These are phyloP conservation scores for Quercus lobata DNA, from an alignment of 331 rosid species.

Conservation along the genomic window DNA sequence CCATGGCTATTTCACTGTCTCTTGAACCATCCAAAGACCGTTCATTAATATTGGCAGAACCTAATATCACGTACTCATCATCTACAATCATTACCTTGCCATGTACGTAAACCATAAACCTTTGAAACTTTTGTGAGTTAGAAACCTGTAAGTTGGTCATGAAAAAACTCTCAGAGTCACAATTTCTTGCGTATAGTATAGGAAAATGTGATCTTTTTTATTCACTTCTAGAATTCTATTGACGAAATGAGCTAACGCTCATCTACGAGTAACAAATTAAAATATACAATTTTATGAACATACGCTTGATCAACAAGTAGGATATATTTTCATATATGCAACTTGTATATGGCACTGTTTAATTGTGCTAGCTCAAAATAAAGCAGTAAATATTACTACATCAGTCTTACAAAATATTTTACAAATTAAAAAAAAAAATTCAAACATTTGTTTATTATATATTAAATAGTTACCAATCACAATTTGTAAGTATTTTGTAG, in stretches of 20 bases:
- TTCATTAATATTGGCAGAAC: constrained; percentile 84
- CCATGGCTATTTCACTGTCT: constrained; percentile 94
- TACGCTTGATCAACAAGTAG: no score
- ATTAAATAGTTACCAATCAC: no score
- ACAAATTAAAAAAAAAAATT: no score
- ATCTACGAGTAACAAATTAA: neutral
- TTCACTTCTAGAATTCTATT: neutral
- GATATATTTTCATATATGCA: no score
- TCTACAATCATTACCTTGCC: constrained; percentile 88
- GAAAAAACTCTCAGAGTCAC: neutral
- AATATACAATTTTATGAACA: no score
- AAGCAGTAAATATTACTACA: no score
- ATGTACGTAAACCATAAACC: constrained; percentile 82
- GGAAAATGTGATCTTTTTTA: neutral
- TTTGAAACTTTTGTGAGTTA: constrained; percentile 57
- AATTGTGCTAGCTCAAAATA: no score
- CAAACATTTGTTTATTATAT: no score
- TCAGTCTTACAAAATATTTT: no score
- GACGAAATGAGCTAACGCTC: neutral
- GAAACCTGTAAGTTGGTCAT: constrained; percentile 45
- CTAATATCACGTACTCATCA: constrained; percentile 73
- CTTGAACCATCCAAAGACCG: constrained; percentile 87
- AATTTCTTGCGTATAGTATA: neutral
- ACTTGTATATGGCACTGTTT: no score
- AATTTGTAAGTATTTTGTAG: no score